Percentiles rank a stretch among this genome's conserved stretches.
These are phyloP conservation scores for Suhomyces kunorum DNA, from an alignment of 1,139 yeast species.

Conservation along the genomic window DNA sequence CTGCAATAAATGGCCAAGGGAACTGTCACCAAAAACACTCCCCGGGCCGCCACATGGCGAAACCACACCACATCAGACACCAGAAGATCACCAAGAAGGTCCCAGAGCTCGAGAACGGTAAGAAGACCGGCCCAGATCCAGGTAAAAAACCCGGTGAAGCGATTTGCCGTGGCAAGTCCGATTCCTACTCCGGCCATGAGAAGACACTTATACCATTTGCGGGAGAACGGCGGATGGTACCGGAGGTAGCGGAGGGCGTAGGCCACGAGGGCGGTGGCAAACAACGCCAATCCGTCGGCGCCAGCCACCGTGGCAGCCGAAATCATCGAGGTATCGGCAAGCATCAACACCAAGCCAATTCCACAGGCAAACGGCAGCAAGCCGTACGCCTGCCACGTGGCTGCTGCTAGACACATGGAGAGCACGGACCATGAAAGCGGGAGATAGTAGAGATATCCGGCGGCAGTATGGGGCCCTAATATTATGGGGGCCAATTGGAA, in stretches of 20 bases:
- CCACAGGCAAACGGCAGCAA: slow-evolving; percentile 45
- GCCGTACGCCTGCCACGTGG: slow-evolving; percentile 49
- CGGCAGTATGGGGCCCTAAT: slow-evolving; percentile 23
- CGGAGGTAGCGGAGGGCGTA: slow-evolving; percentile 48
- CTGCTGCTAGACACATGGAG: slow-evolving; percentile 43
- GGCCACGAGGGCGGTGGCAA: slow-evolving; percentile 45
- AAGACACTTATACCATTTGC: slow-evolving; percentile 47
- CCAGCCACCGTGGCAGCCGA: slow-evolving; percentile 53
- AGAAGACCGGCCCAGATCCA: slow-evolving; percentile 51
- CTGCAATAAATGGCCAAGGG: slow-evolving; percentile 55
- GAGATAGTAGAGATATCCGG: not conserved
- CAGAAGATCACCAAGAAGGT: slow-evolving; percentile 55
- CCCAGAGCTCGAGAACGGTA: slow-evolving; percentile 52
- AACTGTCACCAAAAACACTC: slow-evolving; percentile 38
- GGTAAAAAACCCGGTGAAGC: slow-evolving; percentile 56
- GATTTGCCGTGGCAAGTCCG: slow-evolving; percentile 55
- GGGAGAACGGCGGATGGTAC: slow-evolving; percentile 34
- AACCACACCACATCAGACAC: slow-evolving; percentile 34
- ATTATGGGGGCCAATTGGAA: slow-evolving; percentile 9
- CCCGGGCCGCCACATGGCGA: slow-evolving; percentile 34
- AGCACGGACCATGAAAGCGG: slow-evolving; percentile 35
- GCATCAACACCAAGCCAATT: slow-evolving; percentile 46
- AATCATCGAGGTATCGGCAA: slow-evolving; percentile 56
- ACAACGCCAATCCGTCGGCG: slow-evolving; percentile 52
- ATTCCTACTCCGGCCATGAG: slow-evolving; percentile 49